Evolutionary conservation across 169 alveolate species (phyloP), one percentile per base, ranked within the genome.

Genomic region (Plasmodium coatneyi): DNA sequence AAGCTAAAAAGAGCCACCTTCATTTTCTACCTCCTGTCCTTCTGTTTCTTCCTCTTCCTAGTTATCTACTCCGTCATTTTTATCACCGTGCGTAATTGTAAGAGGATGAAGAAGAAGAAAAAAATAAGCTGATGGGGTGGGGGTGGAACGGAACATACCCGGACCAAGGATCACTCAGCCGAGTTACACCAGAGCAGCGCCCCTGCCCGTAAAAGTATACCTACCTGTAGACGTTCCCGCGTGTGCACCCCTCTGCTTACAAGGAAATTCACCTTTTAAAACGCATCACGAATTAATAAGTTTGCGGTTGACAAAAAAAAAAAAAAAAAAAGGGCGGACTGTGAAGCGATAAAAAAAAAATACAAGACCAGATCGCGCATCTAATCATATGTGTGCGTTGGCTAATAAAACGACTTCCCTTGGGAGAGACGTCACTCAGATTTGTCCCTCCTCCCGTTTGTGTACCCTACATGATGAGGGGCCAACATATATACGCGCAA

Each of bases 1-100:
- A 84, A 84, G 46, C 41, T 84, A 22, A 84, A 52, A 34, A 84
- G 41, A 54, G 66, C 92, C 10, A n/a, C 80, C 1, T 84, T 84
- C 74, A 72, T 84, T 14, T 84, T 84, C 34, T 84, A 84, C 76
- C 36, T 71, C 22, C 16, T 84, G 5, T 72, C 84, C 1, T n/a
- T 84, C 28, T 43, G 39, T 6, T 5, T 84, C 12, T 84, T 56
- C 60, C n/a, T 72, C 1, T 34, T 84, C 43, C 12, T 84, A 34
- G 25, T 84, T 6, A 16, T 84, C 7, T 54, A 72, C 49, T 84
- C 92, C 3, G 41, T 84, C 19, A 19, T 84, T n/a, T 84, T 71
- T 32, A 54, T 84, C 34, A 49, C 84, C 9, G 41, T 84, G 19
- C 14, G 92, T 16, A 74, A 49, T 74, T 52, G 41, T 71, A 49